Conservation (phyloP, 768 basidiomycete genomes). For the Amyloporia xantha region DNA sequence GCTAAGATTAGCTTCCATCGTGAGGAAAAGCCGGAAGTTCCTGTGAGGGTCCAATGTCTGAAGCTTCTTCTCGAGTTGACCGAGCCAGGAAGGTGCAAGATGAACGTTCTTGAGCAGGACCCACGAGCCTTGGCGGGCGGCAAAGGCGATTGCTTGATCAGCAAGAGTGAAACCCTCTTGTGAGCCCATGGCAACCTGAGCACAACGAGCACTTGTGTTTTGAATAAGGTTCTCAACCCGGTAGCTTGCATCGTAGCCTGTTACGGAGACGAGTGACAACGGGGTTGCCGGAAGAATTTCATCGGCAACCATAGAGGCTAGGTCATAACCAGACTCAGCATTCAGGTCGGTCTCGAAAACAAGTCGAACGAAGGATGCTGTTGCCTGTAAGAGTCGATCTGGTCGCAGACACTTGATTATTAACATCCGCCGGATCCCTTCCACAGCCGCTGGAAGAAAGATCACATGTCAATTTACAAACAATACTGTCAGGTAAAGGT, state of each 20-base stretch:
- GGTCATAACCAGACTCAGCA: conserved; percentile 64
- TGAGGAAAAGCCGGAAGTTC: conserved; percentile 94
- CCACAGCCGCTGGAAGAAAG: conserved; percentile 48
- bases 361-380: conserved; percentile 62
- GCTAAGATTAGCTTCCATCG: conserved; percentile 93
- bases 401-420: conserved; percentile 90
- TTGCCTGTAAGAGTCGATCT: conserved; percentile 83
- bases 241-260: conserved; percentile 98
- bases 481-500: not conserved
- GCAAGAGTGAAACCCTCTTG: conserved; percentile 95
- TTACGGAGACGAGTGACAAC: conserved; percentile 85
- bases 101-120: conserved; percentile 97
- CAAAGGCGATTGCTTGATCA: conserved; percentile 91
- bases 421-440: conserved; percentile 69
- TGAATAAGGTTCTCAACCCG: conserved; percentile 84
- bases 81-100: conserved; percentile 91
- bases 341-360: conserved; percentile 83
- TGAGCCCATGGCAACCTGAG: conserved; percentile 96
- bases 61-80: conserved; percentile 92
- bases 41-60: conserved; percentile 86
- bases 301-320: conserved; percentile 68
- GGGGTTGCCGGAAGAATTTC: conserved; percentile 81
- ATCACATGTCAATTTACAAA: not conserved
- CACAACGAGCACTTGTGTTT: conserved; percentile 67
- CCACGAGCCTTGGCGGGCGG: conserved; percentile 92